Conservation (phyloP, 2,329 filamentous ascomycete species). For the Cladosporium austrohemisphaericum region DNA sequence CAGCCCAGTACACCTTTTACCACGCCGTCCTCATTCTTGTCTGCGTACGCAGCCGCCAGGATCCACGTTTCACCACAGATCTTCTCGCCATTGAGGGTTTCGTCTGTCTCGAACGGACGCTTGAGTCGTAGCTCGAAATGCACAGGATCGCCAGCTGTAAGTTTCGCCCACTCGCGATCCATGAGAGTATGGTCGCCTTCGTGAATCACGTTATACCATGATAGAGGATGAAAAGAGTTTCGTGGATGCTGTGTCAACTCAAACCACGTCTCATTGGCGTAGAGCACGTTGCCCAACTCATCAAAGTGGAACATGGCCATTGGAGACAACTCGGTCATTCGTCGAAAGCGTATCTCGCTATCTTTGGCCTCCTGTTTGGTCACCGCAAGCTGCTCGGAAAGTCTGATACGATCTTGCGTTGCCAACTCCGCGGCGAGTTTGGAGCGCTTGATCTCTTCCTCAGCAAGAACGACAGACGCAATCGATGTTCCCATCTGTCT, state of each 20-base stretch:
- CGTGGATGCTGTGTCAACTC: constrained; percentile 26
- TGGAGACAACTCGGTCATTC: constrained; percentile 37
- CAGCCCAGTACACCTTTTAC: constrained; percentile 56
- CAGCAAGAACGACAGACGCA: constrained; percentile 29
- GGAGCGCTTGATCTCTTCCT: constrained; percentile 58
- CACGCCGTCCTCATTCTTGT: constrained; percentile 59
- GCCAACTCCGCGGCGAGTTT: constrained; percentile 52
- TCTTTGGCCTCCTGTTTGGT: constrained; percentile 24
- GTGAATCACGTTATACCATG: constrained; percentile 17
- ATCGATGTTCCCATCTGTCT: constrained; percentile 23
- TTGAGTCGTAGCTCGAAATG: constrained; percentile 30
- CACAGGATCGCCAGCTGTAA: constrained; percentile 20
- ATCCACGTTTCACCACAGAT: constrained; percentile 64
- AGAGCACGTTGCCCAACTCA: constrained; percentile 32
- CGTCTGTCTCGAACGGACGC: constrained; percentile 4
- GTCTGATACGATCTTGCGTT: constrained; percentile 59
- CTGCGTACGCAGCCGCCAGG: constrained; percentile 70
- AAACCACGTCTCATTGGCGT: constrained; percentile 37
- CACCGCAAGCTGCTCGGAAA: constrained; percentile 23
- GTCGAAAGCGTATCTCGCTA: constrained; percentile 34
- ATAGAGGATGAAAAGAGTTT: constrained; percentile 16
- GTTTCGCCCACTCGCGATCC: constrained; percentile 16
- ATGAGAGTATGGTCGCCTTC: constrained; percentile 17
- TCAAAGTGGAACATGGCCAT: constrained; percentile 39
- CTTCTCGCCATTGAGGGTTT: not conserved